Percentiles rank a stretch among this genome's conserved stretches.
phyloP scores from a whole-genome alignment of 2,329 filamentous ascomycete genomes.

The Lecanicillium sp. region DNA sequence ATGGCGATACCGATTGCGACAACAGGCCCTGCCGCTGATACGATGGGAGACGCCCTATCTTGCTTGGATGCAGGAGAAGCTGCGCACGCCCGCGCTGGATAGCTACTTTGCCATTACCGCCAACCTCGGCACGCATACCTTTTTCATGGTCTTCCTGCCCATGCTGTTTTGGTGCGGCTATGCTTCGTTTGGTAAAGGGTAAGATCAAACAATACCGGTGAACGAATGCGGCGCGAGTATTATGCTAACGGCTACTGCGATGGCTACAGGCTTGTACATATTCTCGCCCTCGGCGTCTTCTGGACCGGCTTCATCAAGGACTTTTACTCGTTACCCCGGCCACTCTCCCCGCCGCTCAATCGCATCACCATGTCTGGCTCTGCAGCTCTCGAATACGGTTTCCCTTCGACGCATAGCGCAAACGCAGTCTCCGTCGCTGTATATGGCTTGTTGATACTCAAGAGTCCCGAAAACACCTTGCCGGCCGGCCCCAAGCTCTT shows the following conservation, averaged over 20 bases:
- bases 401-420: constrained; percentile 93
- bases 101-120: constrained; percentile 96
- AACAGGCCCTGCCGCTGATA: constrained; percentile 75
- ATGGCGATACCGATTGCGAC: constrained; percentile 85
- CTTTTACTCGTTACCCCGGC: constrained; percentile 82
- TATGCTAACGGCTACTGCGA: neutral
- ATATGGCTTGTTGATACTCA: constrained; percentile 68
- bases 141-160: constrained; percentile 94
- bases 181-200: constrained; percentile 79
- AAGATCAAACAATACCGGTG: constrained; percentile 27
- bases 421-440: constrained; percentile 93
- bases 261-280: constrained; percentile 54
- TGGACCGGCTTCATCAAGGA: constrained; percentile 93
- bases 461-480: constrained; percentile 55
- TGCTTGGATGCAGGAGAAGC: constrained; percentile 70
- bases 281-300: constrained; percentile 72
- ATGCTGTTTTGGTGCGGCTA: constrained; percentile 97
- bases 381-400: constrained; percentile 91
- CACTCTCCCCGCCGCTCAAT: constrained; percentile 82
- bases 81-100: constrained; percentile 80
- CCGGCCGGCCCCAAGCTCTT: constrained; percentile 49
- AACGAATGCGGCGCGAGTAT: constrained; percentile 11
- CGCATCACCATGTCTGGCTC: constrained; percentile 97
- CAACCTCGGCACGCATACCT: constrained; percentile 94
- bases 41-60: constrained; percentile 95